A percentile compares a stretch with the other conserved stretches of the same genome.
These are phyloP conservation scores for Pluteus cervinus DNA, from an alignment of 768 basidiomycete genomes.

Conservation along the genomic window DNA sequence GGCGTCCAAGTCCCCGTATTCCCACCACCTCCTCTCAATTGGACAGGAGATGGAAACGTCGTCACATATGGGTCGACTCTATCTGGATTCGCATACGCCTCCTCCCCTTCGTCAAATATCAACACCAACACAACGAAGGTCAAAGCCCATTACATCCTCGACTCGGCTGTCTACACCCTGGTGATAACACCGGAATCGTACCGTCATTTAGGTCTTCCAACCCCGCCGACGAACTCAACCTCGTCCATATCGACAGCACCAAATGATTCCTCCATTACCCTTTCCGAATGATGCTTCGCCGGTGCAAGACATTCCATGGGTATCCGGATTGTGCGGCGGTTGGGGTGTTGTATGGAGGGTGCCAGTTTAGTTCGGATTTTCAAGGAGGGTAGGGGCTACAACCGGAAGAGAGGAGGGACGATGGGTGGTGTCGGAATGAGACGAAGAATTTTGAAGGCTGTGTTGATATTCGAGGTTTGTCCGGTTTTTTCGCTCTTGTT, in stretches of 20 bases:
- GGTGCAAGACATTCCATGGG: constrained; percentile 31
- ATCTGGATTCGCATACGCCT: constrained; percentile 35
- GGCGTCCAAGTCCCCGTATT: neutral
- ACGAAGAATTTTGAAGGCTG: constrained; percentile 32
- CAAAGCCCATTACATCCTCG: no score
- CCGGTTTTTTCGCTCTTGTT: neutral
- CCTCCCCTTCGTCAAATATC: no score
- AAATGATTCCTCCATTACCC: constrained; percentile 1
- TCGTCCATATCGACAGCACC: constrained; percentile 13
- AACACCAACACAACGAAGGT: no score
- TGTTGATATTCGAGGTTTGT: constrained; percentile 32
- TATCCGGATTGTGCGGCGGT: constrained; percentile 40
- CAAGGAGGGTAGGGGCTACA: no score
- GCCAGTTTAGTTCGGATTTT: constrained; percentile 30
- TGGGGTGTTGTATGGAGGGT: constrained; percentile 31
- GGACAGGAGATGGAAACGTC: constrained; percentile 26
- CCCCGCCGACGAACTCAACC: constrained; percentile 36
- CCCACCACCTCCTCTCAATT: constrained; percentile 7
- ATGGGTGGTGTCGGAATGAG: constrained; percentile 27
- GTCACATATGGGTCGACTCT: constrained; percentile 39
- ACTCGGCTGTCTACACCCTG: no score
- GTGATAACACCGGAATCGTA: no score
- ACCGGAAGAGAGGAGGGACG: no score
- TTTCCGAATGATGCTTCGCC: no score
- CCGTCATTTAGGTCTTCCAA: no score